Evolutionary conservation across 2,329 filamentous ascomycete species (phyloP).

Genomic region (Fusarium avenaceum): DNA sequence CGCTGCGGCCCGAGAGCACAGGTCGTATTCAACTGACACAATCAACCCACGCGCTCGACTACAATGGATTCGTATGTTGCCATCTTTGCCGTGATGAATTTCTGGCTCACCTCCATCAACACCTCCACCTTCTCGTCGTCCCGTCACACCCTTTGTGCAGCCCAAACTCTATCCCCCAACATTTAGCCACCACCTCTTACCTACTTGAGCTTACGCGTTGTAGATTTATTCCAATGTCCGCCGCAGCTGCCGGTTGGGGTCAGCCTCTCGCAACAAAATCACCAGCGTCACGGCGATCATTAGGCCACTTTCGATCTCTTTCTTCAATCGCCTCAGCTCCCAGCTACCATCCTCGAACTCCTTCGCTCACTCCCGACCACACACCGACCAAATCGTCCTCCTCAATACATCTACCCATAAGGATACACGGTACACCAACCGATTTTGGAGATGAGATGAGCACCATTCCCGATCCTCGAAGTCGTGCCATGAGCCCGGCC

Average conservation of each 20-base stretch:
- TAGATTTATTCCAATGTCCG: slow-evolving; percentile 63
- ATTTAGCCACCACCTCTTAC: slow-evolving; percentile 17
- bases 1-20: slow-evolving; percentile 46
- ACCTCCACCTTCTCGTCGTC: slow-evolving; percentile 12
- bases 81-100: slow-evolving; percentile 30
- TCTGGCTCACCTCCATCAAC: slow-evolving; percentile 30
- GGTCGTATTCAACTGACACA: slow-evolving; percentile 44
- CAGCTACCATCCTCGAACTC: slow-evolving; percentile 55
- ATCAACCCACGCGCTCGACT: slow-evolving; percentile 37
- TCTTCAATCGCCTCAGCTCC: slow-evolving; percentile 65
- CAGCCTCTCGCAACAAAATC: slow-evolving; percentile 55
- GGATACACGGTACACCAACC: slow-evolving; percentile 56
- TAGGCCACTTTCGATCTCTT: slow-evolving; percentile 67
- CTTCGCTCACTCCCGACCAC: slow-evolving; percentile 52
- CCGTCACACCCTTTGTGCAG: slow-evolving; percentile 15
- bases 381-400: slow-evolving; percentile 58
- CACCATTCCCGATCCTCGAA: slow-evolving; percentile 76
- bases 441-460: slow-evolving; percentile 73
- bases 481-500: slow-evolving; percentile 63
- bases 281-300: slow-evolving; percentile 52
- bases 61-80: slow-evolving; percentile 53
- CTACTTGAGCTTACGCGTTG: slow-evolving; percentile 35
- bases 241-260: slow-evolving; percentile 65
- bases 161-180: slow-evolving; percentile 33
- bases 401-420: slow-evolving; percentile 54